These are phyloP conservation scores for Sesbania bispinosa DNA, from an alignment of 306 rosid species.

Conservation along the genomic window DNA sequence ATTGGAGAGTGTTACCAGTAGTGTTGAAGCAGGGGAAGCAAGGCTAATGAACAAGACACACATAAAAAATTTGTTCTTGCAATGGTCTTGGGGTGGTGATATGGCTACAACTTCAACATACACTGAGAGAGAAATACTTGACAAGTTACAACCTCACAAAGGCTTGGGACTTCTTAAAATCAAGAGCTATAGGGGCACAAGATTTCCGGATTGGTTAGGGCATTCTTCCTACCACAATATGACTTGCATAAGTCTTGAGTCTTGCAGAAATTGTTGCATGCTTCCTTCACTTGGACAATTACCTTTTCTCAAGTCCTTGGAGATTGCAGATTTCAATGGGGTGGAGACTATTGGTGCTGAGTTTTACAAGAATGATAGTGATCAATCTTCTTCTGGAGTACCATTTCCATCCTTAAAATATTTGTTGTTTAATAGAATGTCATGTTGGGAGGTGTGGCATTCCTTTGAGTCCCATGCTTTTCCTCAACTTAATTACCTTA, in stretches of 20 bases:
- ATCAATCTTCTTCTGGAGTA: neutral
- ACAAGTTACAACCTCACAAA: neutral
- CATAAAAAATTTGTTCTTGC: neutral
- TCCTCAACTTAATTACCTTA: neutral
- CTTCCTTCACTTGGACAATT: no score
- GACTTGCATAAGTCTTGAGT: fast-evolving
- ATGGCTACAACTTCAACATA: no score
- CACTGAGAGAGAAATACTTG: neutral
- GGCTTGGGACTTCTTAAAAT: neutral
- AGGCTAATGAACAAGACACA: neutral
- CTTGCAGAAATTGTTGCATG: neutral
- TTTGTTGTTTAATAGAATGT: neutral
- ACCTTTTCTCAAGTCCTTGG: no score
- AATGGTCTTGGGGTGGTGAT: neutral
- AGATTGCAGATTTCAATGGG: neutral
- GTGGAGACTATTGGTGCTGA: neutral
- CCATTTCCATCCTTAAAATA: neutral
- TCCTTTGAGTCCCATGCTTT: neutral
- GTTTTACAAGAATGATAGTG: neutral
- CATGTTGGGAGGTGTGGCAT: no score
- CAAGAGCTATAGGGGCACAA: neutral
- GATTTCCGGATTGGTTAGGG: slow-evolving; percentile 5
- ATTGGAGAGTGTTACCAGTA: neutral
- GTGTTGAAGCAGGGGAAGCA: neutral
- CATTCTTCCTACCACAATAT: neutral